Evolutionary conservation across 202 grass and related monocot species (phyloP), one percentile per base, ranked within the genome.

Genomic region (Panicum hallii): DNA sequence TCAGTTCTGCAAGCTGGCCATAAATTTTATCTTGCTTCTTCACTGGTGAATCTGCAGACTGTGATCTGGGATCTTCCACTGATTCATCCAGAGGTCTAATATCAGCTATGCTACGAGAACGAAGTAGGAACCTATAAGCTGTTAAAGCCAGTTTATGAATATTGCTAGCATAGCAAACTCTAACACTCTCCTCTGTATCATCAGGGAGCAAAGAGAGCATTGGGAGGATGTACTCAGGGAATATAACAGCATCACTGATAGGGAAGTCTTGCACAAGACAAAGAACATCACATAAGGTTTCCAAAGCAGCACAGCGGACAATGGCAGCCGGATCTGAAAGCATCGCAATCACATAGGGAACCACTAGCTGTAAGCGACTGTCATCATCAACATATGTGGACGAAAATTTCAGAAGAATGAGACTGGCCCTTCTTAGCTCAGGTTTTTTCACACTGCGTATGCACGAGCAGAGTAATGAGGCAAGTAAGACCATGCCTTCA

Each of bases 331-430:
- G 89, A 94, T 99, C 97, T 84, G 93, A 92, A 48, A 99, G 93
- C 97, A 99, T 99, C 32, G 86, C 93, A 77, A 99, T 99, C 84
- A 99, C 97, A 86, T 94, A 99, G 26, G 97, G 97, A 89, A 99
- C 88, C 58, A 99, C 90, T 56, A 96, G 97, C 69, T 99, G 97
- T 54, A 99, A 83, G 57, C 93, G 91, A 79, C 90, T 92, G 86
- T 99, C 97, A 87, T 99, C 97, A 86, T 99, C 97, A 66, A 96
- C 94, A 84, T 99, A 96, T 83, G 93, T 77, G 50, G 93, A 93
- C 9, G 86, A 83, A 72, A 91, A 82, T 79, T 90, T 91, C 45
- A 99, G 67, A 72, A 96, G 84, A 83, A 99, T 84, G 49, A 99
- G 91, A 83, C 91, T 91, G 20, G 88, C 78, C 69, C 97, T 93